Evolutionary conservation across 1,284 basidiomycete species (phyloP), one percentile per base, ranked within the genome.

Genomic region (Hemileia vastatrix): DNA sequence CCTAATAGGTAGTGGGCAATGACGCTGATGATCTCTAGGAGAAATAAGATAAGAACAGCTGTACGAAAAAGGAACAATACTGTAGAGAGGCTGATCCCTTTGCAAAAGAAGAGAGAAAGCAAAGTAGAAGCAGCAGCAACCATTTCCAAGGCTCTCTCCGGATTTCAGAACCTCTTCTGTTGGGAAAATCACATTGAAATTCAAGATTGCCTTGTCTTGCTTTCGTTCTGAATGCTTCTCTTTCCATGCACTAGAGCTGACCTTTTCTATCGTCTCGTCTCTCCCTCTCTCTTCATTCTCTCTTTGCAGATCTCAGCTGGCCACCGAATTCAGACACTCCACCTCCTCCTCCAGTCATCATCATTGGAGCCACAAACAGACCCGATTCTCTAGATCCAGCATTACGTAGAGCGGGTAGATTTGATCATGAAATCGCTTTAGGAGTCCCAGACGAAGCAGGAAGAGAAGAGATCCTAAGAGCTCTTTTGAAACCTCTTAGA

Each of bases 341-440:
- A 11, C 36, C 36, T 40, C 78, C 73, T 24, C 68, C 68, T 71
- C 88, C 93, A 1, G 86, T 98, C 32, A 85, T 97, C 62, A 89
- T 98, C 24, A 93, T 97, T 66, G 92, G 92, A 4, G 94, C 94
- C 0, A 97, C 93, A 0, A 98, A 97, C 76, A 81, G 94, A 49
- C 92, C 92, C 0, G 94, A 97, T 76, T 87, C 92, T 5, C 81
- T 97, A 6, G 94, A 98, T 75, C 85, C 93, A 0, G 94, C 94
- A 0, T 79, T 97, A 13, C 84, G 94, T 49, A 81, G 93, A 67
- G 94, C 93, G 1, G 94, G 94, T 2, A 80, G 94, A 45, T 98
- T 98, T 70, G 94, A 97, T 74, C 90, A 95, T 70, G 94, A 98
- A 77, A 97, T 98, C 62, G 87, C 88, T 57, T 92, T 97, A 87